These are phyloP conservation scores for Thalassiosira pacifica DNA, from an alignment of 352 stramenopile genomes.

Conservation along the genomic window DNA sequence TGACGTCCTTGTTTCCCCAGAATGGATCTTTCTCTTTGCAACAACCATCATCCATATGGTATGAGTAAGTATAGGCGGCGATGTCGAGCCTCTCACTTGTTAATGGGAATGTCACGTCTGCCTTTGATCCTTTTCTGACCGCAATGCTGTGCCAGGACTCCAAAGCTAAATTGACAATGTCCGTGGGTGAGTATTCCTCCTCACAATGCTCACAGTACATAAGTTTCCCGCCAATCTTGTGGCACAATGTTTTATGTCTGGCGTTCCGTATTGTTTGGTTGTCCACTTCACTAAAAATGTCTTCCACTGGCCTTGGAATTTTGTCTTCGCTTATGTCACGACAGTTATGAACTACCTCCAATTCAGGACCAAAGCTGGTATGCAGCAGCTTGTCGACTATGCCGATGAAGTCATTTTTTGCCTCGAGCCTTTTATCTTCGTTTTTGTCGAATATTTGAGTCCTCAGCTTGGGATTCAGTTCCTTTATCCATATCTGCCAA, in stretches of 20 bases:
- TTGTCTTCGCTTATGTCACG: too few species aligned
- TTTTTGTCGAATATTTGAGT: conserved; percentile 12
- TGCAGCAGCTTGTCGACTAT: conserved; percentile 8
- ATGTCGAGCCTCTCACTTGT: conserved; percentile 18
- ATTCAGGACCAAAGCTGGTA: conserved; percentile 25
- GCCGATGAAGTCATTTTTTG: conserved; percentile 12
- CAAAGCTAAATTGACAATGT: conserved; percentile 22
- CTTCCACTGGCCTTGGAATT: too few species aligned
- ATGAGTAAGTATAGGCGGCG: conserved; percentile 23
- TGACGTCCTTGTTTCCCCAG: conserved; percentile 28
- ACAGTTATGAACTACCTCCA: conserved; percentile 17
- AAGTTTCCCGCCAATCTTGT: conserved; percentile 5
- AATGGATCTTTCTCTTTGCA: conserved; percentile 9
- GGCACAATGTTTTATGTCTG: conserved; percentile 6
- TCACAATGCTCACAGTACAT: conserved; percentile 25
- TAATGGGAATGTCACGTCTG: not conserved
- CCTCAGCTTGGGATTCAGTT: not conserved
- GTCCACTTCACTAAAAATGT: too few species aligned
- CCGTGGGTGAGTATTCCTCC: not conserved
- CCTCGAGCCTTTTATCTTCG: not conserved
- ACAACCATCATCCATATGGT: conserved; percentile 32
- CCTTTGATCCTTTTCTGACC: not conserved
- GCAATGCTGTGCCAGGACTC: conserved; percentile 9
- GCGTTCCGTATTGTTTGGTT: conserved; percentile 15
- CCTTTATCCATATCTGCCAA: conserved; percentile 33